phyloP scores from a whole-genome alignment of 2,329 filamentous ascomycete species.

The Verticillium zaregamsianum region DNA sequence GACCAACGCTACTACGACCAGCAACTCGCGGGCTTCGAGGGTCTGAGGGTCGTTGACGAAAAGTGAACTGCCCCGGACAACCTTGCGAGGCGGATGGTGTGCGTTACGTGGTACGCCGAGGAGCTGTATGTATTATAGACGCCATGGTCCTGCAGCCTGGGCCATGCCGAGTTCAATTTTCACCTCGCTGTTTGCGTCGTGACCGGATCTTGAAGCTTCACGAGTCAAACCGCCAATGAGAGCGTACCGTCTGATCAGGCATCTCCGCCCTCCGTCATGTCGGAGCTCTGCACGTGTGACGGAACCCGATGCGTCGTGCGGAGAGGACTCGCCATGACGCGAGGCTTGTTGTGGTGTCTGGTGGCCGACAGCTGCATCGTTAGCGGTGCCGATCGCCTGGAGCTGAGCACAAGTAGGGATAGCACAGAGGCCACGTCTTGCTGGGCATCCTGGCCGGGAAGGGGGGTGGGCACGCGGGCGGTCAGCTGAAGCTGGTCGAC shows the following conservation, averaged over 20 bases:
- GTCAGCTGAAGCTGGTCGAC: not conserved
- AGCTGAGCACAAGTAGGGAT: not conserved
- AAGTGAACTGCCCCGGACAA: not conserved
- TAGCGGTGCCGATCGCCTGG: not conserved
- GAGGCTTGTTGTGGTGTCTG: not conserved
- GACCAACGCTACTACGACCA: not conserved
- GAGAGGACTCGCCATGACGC: not conserved
- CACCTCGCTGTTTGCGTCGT: not conserved
- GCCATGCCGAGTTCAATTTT: not conserved
- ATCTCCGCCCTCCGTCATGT: not conserved
- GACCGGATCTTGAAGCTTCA: not conserved
- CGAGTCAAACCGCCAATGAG: not conserved
- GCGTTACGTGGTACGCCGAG: too few species aligned
- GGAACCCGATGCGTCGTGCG: not conserved
- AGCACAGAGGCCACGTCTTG: not conserved
- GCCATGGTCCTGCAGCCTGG: not conserved
- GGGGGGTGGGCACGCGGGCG: not conserved
- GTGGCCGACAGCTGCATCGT: not conserved
- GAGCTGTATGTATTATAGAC: not conserved
- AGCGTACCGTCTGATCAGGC: not conserved
- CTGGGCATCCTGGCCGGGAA: not conserved
- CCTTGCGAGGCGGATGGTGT: not conserved
- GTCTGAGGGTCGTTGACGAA: not conserved
- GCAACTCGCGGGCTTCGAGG: not conserved
- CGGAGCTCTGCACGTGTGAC: not conserved